These are phyloP conservation scores for Trichosanthes truncata DNA, from an alignment of 306 rosid genomes.

Conservation along the genomic window DNA sequence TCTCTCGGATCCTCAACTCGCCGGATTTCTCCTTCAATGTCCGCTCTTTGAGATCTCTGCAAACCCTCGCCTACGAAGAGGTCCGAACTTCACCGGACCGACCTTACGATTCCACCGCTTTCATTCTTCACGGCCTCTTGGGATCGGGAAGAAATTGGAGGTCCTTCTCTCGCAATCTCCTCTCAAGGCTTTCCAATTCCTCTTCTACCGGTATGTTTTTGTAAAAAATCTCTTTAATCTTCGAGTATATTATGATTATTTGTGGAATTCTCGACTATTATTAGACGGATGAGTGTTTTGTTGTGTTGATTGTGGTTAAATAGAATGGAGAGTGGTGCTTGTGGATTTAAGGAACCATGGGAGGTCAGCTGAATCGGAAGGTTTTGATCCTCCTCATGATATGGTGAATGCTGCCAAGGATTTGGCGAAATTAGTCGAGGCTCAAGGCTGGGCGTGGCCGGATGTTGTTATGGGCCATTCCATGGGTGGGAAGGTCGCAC, in stretches of 20 bases:
- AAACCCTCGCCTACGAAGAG: conserved; percentile 81
- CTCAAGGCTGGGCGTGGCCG: conserved; percentile 80
- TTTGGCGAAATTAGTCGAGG: conserved; percentile 56
- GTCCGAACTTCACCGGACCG: conserved; percentile 30
- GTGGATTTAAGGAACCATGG: conserved; percentile 93
- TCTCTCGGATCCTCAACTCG: conserved; percentile 40
- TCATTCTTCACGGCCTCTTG: conserved; percentile 73
- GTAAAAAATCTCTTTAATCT: background rate
- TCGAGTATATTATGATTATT: background rate
- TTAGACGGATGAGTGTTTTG: background rate
- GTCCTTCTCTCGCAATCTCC: conserved; percentile 66
- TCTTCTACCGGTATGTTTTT: conserved; percentile 44
- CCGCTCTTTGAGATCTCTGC: conserved; percentile 13
- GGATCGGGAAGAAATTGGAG: conserved; percentile 84
- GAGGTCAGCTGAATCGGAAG: conserved; percentile 44
- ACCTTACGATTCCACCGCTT: conserved; percentile 60
- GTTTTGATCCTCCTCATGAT: conserved; percentile 54
- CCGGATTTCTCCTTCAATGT: conserved; percentile 14
- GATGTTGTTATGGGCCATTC: conserved; percentile 90
- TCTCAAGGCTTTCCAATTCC: conserved; percentile 44
- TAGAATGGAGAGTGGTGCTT: conserved; percentile 77
- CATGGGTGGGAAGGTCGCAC: conserved; percentile 86
- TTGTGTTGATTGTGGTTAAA: background rate
- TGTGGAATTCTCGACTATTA: background rate
- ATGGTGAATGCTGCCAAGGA: conserved; percentile 67